Evolutionary conservation across 768 basidiomycete genomes (phyloP), one percentile per base, ranked within the genome.

Genomic region (Lentinus tigrinus): DNA sequence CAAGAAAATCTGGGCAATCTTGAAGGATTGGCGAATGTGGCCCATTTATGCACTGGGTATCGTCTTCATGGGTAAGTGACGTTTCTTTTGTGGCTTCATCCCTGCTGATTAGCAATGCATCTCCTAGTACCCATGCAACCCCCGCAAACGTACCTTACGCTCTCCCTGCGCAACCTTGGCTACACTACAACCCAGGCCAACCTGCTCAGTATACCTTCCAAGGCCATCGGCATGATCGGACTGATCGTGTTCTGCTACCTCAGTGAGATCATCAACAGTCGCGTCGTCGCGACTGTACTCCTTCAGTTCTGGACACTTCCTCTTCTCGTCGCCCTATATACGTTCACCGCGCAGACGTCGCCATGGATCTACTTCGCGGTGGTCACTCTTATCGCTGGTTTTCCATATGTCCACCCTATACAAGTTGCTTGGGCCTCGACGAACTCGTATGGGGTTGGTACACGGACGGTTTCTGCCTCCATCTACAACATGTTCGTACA

Each of bases 401-500:
- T 84, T 13, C 71, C 78, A 68, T 79, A 56, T 10, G 65, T 69
- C 3, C 69, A 70, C 38, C 69, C 69, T 0, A 51, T 70, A 1
- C 69, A 69, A 39, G 69, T 85, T 0, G 83, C 80, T 0, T 85
- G 84, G 83, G 77, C 78, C 0, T 85, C 82, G 2, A 74, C 81
- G 51, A 88, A 87, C 66, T 84, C 86, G 3, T 78, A 77, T 58
- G 80, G 80, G 52, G 87, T 88, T 4, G 73, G 81, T 38, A 85
- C 82, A 9, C 73, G 85, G 65, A 83, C 73, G 9, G 73, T 76
- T 11, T 68, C 69, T 2, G 73, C 76, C 8, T 74, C 75, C 1
- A 70, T 84, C 26, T 87, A 88, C 68, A 88, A 86, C 62, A 85
- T 87, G 80, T 82, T 81, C 62, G 85, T 86, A 14, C 84, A 87